phyloP scores from a whole-genome alignment of 1,284 basidiomycete genomes.

The Cryptococcus sp. region DNA sequence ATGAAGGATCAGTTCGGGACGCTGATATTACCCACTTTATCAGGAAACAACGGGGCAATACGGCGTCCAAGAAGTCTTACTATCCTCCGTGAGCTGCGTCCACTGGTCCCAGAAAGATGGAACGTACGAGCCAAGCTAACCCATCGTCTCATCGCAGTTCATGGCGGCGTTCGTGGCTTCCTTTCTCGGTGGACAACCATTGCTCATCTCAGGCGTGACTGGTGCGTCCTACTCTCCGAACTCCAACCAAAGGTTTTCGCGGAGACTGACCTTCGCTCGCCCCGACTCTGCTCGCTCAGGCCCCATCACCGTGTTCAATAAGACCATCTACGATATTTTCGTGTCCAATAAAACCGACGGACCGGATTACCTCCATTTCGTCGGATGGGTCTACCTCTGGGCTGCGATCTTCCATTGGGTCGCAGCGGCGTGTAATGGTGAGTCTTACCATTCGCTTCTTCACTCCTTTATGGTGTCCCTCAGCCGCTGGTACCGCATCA shows the following conservation, averaged over 20 bases:
- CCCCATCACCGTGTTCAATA: slow-evolving; percentile 88
- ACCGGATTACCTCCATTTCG: slow-evolving; percentile 79
- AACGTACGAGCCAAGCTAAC: background rate
- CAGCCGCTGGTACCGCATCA: background rate
- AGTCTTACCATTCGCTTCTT: slow-evolving; percentile 33
- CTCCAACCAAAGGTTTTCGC: background rate
- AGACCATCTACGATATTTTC: slow-evolving; percentile 82
- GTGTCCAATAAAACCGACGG: slow-evolving; percentile 26
- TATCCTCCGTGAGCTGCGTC: slow-evolving; percentile 46
- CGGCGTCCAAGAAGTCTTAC: slow-evolving; percentile 80
- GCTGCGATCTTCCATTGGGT: slow-evolving; percentile 89
- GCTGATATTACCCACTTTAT: background rate
- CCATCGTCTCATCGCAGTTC: slow-evolving; percentile 58
- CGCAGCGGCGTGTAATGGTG: slow-evolving; percentile 79
- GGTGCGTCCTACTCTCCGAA: slow-evolving; percentile 56
- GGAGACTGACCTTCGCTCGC: background rate
- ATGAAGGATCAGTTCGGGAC: background rate
- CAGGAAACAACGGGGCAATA: slow-evolving; percentile 79
- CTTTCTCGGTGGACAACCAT: slow-evolving; percentile 83
- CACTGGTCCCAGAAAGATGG: slow-evolving; percentile 1
- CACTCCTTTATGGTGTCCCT: background rate
- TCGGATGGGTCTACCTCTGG: slow-evolving; percentile 93
- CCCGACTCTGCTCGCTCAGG: slow-evolving; percentile 54
- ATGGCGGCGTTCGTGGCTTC: slow-evolving; percentile 92
- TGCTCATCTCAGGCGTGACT: slow-evolving; percentile 92